Conservation (phyloP, 73 alveolate species). For the Durusdinium trenchii region DNA sequence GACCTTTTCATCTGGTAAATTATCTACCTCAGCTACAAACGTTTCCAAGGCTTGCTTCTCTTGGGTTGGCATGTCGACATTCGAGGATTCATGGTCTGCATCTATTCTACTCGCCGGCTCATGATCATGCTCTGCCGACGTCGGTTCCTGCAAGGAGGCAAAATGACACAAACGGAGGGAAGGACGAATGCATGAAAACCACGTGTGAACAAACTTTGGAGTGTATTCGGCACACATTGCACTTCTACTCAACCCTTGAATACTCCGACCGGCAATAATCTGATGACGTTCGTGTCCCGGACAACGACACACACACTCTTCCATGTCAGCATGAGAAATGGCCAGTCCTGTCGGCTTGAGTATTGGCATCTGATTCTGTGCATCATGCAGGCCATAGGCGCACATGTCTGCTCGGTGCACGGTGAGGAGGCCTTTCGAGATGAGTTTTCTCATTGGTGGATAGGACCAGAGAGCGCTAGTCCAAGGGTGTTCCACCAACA, state of each 20-base stretch:
- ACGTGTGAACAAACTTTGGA: neutral
- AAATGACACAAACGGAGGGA: neutral
- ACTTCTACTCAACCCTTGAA: neutral
- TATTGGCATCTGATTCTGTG: neutral
- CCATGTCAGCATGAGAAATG: neutral
- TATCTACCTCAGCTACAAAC: neutral
- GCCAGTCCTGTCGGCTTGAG: constrained; percentile 19
- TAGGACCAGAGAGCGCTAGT: neutral
- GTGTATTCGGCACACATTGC: neutral
- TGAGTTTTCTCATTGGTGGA: neutral
- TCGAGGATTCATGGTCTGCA: too few relatives aligned
- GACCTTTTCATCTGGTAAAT: neutral
- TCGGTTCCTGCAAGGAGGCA: neutral
- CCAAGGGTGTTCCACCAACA: neutral
- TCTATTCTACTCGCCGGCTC: neutral
- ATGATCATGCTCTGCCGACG: too few relatives aligned
- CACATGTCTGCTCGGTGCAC: constrained; percentile 12
- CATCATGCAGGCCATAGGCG: neutral
- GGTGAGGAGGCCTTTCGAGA: neutral
- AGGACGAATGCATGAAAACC: neutral
- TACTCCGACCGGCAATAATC: neutral
- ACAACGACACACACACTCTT: neutral
- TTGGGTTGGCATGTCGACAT: too few relatives aligned
- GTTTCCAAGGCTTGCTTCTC: neutral
- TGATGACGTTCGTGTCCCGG: neutral